phyloP scores from a whole-genome alignment of 352 stramenopile genomes.

The Globisporangium abappressorium region DNA sequence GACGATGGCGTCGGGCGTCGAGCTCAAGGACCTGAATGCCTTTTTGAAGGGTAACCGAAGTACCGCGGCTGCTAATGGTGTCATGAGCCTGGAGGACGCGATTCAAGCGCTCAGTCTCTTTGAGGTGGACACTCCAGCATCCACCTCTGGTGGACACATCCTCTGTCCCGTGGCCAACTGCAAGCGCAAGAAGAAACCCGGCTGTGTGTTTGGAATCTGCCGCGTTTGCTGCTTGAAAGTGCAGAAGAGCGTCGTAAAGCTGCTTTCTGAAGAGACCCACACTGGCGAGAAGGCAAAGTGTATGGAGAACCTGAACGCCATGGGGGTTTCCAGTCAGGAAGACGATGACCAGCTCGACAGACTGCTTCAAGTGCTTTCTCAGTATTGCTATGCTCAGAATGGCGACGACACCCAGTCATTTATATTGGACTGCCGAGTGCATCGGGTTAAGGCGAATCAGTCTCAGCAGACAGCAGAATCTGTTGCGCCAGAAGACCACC shows the following conservation, averaged over 20 bases:
- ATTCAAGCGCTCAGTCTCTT: constrained; percentile 35
- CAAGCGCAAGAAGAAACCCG: constrained; percentile 40
- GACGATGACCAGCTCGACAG: constrained; percentile 15
- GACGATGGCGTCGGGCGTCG: not conserved
- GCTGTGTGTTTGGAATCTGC: constrained; percentile 43
- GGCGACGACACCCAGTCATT: not conserved
- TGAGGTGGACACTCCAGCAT: not conserved
- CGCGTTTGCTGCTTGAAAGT: constrained; percentile 47
- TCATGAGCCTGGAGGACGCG: constrained; percentile 21
- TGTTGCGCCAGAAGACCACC: not conserved
- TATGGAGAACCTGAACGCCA: constrained; percentile 22
- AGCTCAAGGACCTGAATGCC: constrained; percentile 36
- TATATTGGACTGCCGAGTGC: constrained; percentile 25
- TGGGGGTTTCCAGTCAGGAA: constrained; percentile 22
- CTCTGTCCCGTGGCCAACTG: constrained; percentile 40
- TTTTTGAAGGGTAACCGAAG: constrained; percentile 28
- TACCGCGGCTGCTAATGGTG: not conserved
- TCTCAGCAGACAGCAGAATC: not conserved
- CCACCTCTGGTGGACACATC: not conserved
- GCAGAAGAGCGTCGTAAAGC: constrained; percentile 29
- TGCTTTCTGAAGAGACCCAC: constrained; percentile 13
- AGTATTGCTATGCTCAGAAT: not conserved
- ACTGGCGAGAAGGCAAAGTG: constrained; percentile 13
- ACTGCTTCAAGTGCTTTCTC: constrained; percentile 19
- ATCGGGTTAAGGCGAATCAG: constrained; percentile 22